A percentile compares a stretch with the other conserved stretches of the same genome.
These are phyloP conservation scores for Sporisorium exsertum DNA, from an alignment of 1,284 basidiomycete genomes.

Conservation along the genomic window DNA sequence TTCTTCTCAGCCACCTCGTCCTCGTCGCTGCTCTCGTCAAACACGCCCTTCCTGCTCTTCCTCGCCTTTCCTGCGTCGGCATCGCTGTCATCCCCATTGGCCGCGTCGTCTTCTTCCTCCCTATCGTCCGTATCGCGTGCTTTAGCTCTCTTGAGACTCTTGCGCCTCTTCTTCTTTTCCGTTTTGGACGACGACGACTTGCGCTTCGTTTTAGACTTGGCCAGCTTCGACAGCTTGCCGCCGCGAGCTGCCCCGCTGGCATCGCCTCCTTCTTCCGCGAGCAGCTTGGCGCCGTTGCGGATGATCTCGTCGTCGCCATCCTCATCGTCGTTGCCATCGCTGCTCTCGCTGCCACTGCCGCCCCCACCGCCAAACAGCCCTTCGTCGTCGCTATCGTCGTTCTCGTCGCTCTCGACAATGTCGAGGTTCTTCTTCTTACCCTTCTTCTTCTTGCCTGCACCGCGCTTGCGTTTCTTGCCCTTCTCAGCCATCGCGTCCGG, in stretches of 20 bases:
- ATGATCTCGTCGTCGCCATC: conserved; percentile 56
- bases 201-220: conserved; percentile 16
- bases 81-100: conserved; percentile 22
- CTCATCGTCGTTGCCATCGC: conserved; percentile 36
- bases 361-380: conserved; percentile 35
- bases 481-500: conserved; percentile 38
- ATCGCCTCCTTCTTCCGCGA: conserved; percentile 38
- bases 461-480: conserved; percentile 37
- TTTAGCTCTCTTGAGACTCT: conserved; percentile 47
- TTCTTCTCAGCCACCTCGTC: conserved; percentile 19
- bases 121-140: conserved; percentile 31
- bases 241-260: conserved; percentile 14
- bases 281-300: conserved; percentile 35
- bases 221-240: conserved; percentile 26
- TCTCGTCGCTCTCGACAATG: conserved; percentile 32
- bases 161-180: conserved; percentile 43
- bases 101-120: conserved; percentile 13
- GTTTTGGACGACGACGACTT: conserved; percentile 20
- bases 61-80: conserved; percentile 15
- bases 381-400: conserved; percentile 42
- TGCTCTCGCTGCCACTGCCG: conserved; percentile 28
- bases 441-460: conserved; percentile 41
- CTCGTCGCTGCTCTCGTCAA: conserved; percentile 47
- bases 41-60: conserved; percentile 33
- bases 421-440: conserved; percentile 36